A percentile compares a stretch with the other conserved stretches of the same genome.
phyloP scores from a whole-genome alignment of 495 filamentous ascomycete genomes.

The Apodospora peruviana region DNA sequence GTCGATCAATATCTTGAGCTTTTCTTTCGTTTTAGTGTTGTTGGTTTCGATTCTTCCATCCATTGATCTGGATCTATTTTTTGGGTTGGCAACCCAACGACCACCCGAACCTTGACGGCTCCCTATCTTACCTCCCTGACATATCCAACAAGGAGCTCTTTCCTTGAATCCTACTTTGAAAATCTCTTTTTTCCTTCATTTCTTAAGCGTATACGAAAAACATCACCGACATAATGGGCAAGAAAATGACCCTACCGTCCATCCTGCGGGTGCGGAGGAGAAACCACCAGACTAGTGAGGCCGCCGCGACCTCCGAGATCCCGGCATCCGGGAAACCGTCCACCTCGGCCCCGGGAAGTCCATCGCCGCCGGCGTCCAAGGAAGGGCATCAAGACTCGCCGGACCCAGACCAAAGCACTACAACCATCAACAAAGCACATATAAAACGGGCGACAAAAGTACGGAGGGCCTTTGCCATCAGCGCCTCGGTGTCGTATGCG shows the following conservation, averaged over 20 bases:
- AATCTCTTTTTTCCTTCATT: background rate
- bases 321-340: background rate
- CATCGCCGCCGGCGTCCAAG: constrained; percentile 1
- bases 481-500: constrained; percentile 67
- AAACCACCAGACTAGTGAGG: background rate
- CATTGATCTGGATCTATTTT: background rate
- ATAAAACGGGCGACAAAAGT: constrained; percentile 52
- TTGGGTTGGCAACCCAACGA: background rate
- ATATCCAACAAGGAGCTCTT: background rate
- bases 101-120: background rate
- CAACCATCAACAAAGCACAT: background rate
- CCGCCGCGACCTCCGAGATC: too few species aligned
- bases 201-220: background rate
- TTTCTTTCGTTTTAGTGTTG: too few species aligned
- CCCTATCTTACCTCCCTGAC: background rate
- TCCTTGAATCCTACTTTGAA: background rate
- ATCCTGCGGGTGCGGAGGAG: constrained; percentile 12
- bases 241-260: constrained; percentile 14
- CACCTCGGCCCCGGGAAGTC: background rate
- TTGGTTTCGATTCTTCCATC: background rate
- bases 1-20: too few species aligned
- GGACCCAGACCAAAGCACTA: background rate
- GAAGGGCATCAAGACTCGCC: background rate
- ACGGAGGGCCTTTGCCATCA: constrained; percentile 46
- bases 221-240: background rate